Evolutionary conservation across 2,329 filamentous ascomycete species (phyloP), one percentile per base, ranked within the genome.

Genomic region (Cucurbitaria berberidis): DNA sequence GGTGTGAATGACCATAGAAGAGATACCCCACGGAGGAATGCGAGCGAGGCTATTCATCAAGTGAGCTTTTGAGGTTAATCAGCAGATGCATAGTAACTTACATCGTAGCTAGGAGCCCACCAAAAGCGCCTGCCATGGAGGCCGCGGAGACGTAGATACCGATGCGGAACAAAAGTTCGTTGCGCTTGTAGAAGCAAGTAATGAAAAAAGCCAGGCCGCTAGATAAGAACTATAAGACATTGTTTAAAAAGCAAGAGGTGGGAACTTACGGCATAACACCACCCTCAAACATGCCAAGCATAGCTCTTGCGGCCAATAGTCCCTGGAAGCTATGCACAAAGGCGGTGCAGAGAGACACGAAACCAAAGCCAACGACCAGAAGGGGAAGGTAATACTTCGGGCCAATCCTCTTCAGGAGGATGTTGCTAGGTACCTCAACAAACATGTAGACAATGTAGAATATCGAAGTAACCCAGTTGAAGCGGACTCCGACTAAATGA

Each of bases 371-470:
- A 43, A 80, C 74, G 8, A 86, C 81, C 8, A 86, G 76, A 22
- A 80, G 70, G 1, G 83, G 82, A 10, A 86, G 79, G 53, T 72
- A 86, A 60, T 74, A 81, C 41, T 80, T 80, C 1, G 81, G 78
- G 1, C 83, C 82, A 48, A 84, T 67, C 21, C 72, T 75, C 72
- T 85, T 85, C 40, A 86, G 74, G 4, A 84, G 40, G 52, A 84
- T 78, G 63, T 85, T 84, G 66, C 79, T 81, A 2, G 83, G 83
- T 0, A 85, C 76, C 63, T 85, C 83, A 53, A 84, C 75, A 24
- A 82, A 69, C 46, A 84, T 75, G 69, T 85, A 85, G 50, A 82
- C 67, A 53, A 86, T 80, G 71, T 84, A 85, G 74, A 86, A 84
- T 53, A 84, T 79, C 45, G 82, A 84, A 1, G 84, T 79, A 0